Conservation (phyloP, 2,329 filamentous ascomycete species). For the Coniella lustricola region DNA sequence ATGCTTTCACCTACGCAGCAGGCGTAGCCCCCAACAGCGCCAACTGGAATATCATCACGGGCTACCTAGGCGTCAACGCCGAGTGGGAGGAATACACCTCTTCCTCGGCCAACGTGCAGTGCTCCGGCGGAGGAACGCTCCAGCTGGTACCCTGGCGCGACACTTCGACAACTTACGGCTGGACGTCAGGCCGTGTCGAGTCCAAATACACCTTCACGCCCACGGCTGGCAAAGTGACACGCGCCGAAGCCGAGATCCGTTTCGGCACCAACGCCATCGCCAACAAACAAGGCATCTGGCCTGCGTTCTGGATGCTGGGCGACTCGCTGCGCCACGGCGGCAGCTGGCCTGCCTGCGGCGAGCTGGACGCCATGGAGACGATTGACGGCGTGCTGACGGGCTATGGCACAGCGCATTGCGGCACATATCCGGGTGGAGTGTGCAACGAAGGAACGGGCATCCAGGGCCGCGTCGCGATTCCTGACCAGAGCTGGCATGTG, state of each 20-base stretch:
- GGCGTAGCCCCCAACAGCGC: slow-evolving; percentile 30
- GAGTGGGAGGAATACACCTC: slow-evolving; percentile 42
- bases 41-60: slow-evolving; percentile 40
- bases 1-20: slow-evolving; percentile 35
- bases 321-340: slow-evolving; percentile 38
- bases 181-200: slow-evolving; percentile 46
- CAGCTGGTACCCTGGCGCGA: slow-evolving; percentile 42
- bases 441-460: slow-evolving; percentile 42
- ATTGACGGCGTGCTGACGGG: slow-evolving; percentile 39
- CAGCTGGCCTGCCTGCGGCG: slow-evolving; percentile 40
- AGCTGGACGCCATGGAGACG: slow-evolving; percentile 45
- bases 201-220: slow-evolving; percentile 40
- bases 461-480: slow-evolving; percentile 29
- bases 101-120: slow-evolving; percentile 39
- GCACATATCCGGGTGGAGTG: slow-evolving; percentile 26
- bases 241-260: slow-evolving; percentile 38
- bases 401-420: slow-evolving; percentile 43
- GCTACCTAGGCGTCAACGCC: slow-evolving; percentile 39
- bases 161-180: slow-evolving; percentile 26
- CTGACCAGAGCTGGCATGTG: slow-evolving; percentile 40
- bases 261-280: slow-evolving; percentile 32
- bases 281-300: slow-evolving; percentile 44
- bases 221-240: slow-evolving; percentile 30
- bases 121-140: slow-evolving; percentile 43
- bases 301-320: slow-evolving; percentile 47